Evolutionary conservation across 169 alveolate genomes (phyloP), one percentile per base, ranked within the genome.

Genomic region (Babesia gibsoni): DNA sequence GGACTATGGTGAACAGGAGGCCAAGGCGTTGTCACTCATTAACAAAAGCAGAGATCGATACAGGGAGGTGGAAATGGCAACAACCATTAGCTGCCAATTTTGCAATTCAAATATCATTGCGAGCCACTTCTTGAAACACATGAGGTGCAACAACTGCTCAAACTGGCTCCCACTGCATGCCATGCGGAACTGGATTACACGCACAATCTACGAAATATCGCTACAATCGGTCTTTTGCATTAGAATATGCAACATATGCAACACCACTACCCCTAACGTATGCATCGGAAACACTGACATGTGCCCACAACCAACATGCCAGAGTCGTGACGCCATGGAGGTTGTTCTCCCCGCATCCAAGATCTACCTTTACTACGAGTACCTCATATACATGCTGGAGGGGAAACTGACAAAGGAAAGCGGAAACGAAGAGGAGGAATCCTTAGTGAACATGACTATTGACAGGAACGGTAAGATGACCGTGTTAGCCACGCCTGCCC

Each of bases 241-340:
- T 4, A 30, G 88, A 52, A 63, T 58, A 20, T 79, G 83, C 64
- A 69, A 79, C 35, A 68, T 77, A 0, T 77, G 86, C 33, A 67
- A 77, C 42, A 68, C 75, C 20, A 77, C 81, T 16, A 77, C 86
- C 23, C 82, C 72, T 16, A 77, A 67, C 75, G 74, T 77, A 1
- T 56, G 73, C 48, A 72, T 68, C 35, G 84, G 88, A 20, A 66
- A 52, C 48, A 35, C 43, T 10, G 83, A 79, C 39, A 50, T 25
- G 29, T 79, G 88, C 57, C 88, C 88, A 35, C 88, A 79, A 45
- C 82, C 83, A 41, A 69, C 88, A n/a, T 79, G 88, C 66, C 88
- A 69, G 56, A 57, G 77, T 30, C 67, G 63, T 23, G 88, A 79
- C 52, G 67, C 88, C 0, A 79, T 79, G 88, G 82, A 79, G 37